Base-by-base conservation (phyloP, 169 alveolate genomes). In the Plasmodium reichenowi region DNA sequence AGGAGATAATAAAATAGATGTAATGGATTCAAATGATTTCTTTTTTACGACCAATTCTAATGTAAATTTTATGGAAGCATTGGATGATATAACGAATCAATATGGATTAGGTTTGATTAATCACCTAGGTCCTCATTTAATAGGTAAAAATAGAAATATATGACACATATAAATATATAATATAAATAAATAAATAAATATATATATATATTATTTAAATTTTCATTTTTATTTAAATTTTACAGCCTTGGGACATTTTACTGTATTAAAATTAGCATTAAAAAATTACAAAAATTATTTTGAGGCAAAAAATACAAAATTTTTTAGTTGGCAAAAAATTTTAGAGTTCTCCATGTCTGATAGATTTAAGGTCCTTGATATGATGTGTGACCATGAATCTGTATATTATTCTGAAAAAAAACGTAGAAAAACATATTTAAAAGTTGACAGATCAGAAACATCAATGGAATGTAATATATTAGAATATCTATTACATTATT, bases 251-350 rank as follows among this genome's bases (percentile, higher is more conserved):
- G 88, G 88, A 13, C 88, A 76, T 66, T 62, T 76, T 20, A n/a
- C 63, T 1, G 32, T 50, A 12, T 52, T 76, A 48, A 38, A 63
- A 50, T 50, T 76, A 50, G 88, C 88, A 1, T 32, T 62, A 15
- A 76, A 54, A 43, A 62, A 29, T 12, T 76, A 43, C 64, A 50
- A 47, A 4, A 15, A 76, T 6, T 76, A 45, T 76, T 76, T 76
- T 48, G 63, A 63, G 48, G 9, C n/a, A 15, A 67, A 68, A 62
- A 26, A 24, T 8, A 2, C 15, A 9, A 63, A 32, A 20, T 76
- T 76, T 64, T 63, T 76, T 63, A 76, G 66, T 29, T 76, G 88
- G 88, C 88, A 76, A 47, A 76, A 52, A 63, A 47, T 76, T 64
- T 66, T 76, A 29, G 38, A 58, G 2, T 47, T 63, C 15, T 63